Conservation (phyloP, 2,329 filamentous ascomycete genomes). For the Colletotrichum tropicale region DNA sequence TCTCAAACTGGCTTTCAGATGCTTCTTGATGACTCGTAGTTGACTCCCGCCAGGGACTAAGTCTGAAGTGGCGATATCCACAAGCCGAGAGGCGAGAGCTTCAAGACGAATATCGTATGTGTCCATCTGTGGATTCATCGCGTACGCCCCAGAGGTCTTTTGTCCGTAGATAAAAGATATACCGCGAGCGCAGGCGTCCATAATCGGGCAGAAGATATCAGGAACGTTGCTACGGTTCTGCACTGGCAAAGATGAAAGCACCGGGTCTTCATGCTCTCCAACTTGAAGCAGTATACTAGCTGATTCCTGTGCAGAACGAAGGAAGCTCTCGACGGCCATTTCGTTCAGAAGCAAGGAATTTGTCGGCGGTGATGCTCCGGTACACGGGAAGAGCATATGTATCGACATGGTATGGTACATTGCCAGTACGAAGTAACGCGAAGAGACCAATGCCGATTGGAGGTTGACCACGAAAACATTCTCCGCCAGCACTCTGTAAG, state of each 20-base stretch:
- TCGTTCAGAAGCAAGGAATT: not conserved
- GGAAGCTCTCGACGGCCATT: not conserved
- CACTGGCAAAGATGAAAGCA: rapidly evolving
- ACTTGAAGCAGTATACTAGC: not conserved
- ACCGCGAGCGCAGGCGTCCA: not conserved
- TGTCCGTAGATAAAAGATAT: not conserved
- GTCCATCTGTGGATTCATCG: not conserved
- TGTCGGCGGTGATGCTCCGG: not conserved
- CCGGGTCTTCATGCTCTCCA: not conserved
- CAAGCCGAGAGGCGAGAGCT: not conserved
- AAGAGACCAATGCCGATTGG: not conserved
- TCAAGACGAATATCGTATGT: not conserved
- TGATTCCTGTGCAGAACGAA: not conserved
- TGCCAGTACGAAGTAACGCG: not conserved
- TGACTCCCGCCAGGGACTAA: not conserved
- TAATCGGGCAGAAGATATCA: not conserved
- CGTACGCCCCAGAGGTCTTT: not conserved
- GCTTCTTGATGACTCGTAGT: not conserved
- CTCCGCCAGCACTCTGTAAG: not conserved
- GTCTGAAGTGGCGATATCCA: not conserved
- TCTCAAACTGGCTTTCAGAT: not conserved
- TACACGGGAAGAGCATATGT: not conserved
- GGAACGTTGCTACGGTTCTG: not conserved
- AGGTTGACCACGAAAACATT: not conserved
- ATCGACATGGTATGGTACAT: not conserved